Conservation (phyloP, 495 filamentous ascomycete genomes). For the Penicillium dipodomyicola region DNA sequence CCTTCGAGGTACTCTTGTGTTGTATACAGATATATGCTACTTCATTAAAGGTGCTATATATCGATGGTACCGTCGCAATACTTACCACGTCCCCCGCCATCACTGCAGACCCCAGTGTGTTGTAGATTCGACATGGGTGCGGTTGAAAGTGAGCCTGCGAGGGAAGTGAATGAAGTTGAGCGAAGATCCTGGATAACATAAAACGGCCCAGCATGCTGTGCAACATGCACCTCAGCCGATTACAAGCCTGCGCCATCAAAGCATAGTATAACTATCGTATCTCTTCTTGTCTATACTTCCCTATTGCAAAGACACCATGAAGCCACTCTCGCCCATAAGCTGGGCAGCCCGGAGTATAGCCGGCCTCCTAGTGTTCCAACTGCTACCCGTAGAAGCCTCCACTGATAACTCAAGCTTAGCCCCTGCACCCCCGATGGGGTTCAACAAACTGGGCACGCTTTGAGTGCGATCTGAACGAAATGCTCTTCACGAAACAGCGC, state of each 20-base stretch:
- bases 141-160: not conserved
- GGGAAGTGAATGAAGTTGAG: not conserved
- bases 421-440: conserved; percentile 44
- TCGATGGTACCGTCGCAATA: conserved; percentile 23
- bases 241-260: not conserved
- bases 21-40: not conserved
- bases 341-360: conserved; percentile 15
- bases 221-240: not conserved
- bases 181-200: not conserved
- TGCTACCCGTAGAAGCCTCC: conserved; percentile 21
- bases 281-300: not conserved
- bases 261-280: not conserved
- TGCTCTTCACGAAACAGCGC: conserved; percentile 41
- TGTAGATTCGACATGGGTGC: conserved; percentile 18
- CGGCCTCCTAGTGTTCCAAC: conserved; percentile 18
- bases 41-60: conserved; percentile 6
- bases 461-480: conserved; percentile 43
- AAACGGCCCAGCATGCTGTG: not conserved
- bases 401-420: conserved; percentile 22
- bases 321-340: not conserved
- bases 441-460: conserved; percentile 48
- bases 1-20: not conserved
- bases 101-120: conserved; percentile 11
- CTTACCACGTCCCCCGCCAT: conserved; percentile 18
- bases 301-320: conserved; percentile 12